Percentiles rank a stretch among this genome's conserved stretches.
Conservation (phyloP, 1,284 basidiomycete species). For the Porodaedalea pini region DNA sequence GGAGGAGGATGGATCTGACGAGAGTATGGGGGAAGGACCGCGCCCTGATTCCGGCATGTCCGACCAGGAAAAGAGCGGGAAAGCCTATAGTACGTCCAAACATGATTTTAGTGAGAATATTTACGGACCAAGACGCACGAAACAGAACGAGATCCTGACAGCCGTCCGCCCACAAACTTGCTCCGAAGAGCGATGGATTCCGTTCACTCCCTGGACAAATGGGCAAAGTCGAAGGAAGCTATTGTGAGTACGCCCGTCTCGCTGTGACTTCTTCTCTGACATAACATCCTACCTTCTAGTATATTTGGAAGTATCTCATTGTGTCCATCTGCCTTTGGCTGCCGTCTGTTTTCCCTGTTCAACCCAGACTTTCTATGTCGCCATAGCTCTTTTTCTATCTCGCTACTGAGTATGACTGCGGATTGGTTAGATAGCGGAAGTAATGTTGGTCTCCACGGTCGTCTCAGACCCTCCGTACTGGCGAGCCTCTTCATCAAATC, state of each 20-base stretch:
- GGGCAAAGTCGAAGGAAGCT: slow-evolving; percentile 43
- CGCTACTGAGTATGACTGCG: background rate
- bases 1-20: slow-evolving; percentile 21
- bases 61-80: slow-evolving; percentile 15
- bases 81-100: slow-evolving; percentile 37
- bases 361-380: slow-evolving; percentile 45
- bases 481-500: slow-evolving; percentile 44
- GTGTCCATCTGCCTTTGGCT: slow-evolving; percentile 55
- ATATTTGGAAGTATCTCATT: slow-evolving; percentile 53
- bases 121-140: too few relatives aligned
- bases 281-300: slow-evolving; percentile 33
- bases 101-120: too few relatives aligned
- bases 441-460: slow-evolving; percentile 41
- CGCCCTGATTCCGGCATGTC: background rate
- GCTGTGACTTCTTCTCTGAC: background rate
- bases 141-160: slow-evolving; percentile 42
- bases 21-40: slow-evolving; percentile 17
- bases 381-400: background rate
- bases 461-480: slow-evolving; percentile 45
- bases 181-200: slow-evolving; percentile 37
- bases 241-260: slow-evolving; percentile 31
- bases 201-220: slow-evolving; percentile 36
- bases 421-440: slow-evolving; percentile 39
- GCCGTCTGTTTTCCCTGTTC: slow-evolving; percentile 43
- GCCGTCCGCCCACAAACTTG: slow-evolving; percentile 40